A percentile compares a stretch with the other conserved stretches of the same genome.
Evolutionary conservation across 805 yeast genomes (phyloP).

Genomic region (Debaryomyces hansenii): DNA sequence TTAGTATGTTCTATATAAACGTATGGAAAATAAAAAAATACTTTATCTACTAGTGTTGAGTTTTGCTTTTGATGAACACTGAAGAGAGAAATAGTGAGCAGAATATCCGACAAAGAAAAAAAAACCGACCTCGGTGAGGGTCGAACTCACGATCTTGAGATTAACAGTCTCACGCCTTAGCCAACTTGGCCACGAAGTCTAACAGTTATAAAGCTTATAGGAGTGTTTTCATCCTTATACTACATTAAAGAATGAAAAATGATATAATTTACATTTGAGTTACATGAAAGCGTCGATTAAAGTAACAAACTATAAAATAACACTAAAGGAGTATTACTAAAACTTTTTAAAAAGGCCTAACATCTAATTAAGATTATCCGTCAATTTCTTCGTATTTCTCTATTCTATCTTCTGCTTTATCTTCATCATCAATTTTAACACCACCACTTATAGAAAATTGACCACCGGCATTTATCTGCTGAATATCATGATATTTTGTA

Average conservation of each 20-base stretch:
- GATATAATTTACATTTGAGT: background rate
- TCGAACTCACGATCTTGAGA: conserved; percentile 27
- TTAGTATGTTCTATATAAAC: too few relatives aligned
- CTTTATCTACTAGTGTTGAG: too few relatives aligned
- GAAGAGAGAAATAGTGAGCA: too few relatives aligned
- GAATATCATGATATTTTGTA: conserved; percentile 73
- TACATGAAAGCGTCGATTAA: background rate
- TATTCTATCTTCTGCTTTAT: conserved; percentile 45
- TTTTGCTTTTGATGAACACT: too few relatives aligned
- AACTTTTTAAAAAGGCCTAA: conserved; percentile 1
- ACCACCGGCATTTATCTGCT: conserved; percentile 88
- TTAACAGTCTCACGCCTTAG: conserved; percentile 29
- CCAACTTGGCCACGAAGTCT: conserved; percentile 32
- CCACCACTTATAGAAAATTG: conserved; percentile 94
- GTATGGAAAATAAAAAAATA: too few relatives aligned
- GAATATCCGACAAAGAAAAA: conserved; percentile 6
- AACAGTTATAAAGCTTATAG: background rate
- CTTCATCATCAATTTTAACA: conserved; percentile 55
- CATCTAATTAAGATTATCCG: conserved; percentile 14
- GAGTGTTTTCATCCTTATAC: background rate
- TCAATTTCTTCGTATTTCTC: conserved; percentile 55
- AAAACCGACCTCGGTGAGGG: conserved; percentile 25
- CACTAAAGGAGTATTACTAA: background rate
- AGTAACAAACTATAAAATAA: background rate
- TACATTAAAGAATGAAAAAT: background rate